A percentile compares a stretch with the other conserved stretches of the same genome.
Conservation (phyloP, 2,329 filamentous ascomycete genomes). For the Xylaria sp. region DNA sequence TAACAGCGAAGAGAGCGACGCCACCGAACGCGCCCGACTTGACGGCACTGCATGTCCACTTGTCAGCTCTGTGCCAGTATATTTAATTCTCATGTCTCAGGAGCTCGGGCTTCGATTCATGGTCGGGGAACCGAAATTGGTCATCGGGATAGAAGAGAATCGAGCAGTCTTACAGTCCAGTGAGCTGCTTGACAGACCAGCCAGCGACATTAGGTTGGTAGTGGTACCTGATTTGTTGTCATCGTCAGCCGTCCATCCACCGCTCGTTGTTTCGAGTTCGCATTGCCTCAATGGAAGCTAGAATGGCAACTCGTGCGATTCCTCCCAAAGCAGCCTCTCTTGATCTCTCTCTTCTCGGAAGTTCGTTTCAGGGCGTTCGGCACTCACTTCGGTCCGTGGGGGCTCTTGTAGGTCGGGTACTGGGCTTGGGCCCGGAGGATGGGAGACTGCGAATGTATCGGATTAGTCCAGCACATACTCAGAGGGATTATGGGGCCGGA, state of each 20-base stretch:
- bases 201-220: constrained; percentile 61
- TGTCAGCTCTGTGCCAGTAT: constrained; percentile 10
- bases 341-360: neutral
- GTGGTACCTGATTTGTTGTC: constrained; percentile 57
- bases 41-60: constrained; percentile 50
- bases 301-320: neutral
- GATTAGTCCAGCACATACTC: constrained; percentile 4
- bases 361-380: constrained; percentile 15
- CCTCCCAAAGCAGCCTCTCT: neutral
- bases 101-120: neutral
- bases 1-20: constrained; percentile 61
- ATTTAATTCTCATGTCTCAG: neutral
- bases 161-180: constrained; percentile 57
- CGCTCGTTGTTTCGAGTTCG: neutral
- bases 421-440: constrained; percentile 46
- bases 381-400: constrained; percentile 70
- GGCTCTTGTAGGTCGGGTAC: constrained; percentile 60
- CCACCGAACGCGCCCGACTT: constrained; percentile 61
- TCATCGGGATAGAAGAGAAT: neutral
- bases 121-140: too few species aligned
- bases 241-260: constrained; percentile 13
- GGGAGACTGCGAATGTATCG: constrained; percentile 49
- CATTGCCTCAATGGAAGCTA: neutral
- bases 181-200: constrained; percentile 54
- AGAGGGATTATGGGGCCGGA: neutral